Conservation (phyloP, 805 yeast genomes). For the Kodamaea restingae region DNA sequence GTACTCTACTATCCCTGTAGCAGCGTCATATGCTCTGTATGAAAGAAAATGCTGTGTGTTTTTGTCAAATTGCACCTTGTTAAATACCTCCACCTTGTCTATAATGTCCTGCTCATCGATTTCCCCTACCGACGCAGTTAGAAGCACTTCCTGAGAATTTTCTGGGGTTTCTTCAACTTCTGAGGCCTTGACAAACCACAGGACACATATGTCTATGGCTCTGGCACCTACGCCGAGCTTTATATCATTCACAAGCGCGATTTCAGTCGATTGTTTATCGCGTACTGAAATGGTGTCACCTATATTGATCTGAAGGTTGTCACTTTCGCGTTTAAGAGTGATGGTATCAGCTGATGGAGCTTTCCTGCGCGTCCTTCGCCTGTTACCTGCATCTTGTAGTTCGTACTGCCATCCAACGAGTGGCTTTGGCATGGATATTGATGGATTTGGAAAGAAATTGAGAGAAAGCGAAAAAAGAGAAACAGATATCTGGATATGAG, state of each 20-base stretch:
- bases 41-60: slow-evolving; percentile 30
- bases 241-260: slow-evolving; percentile 51
- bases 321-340: slow-evolving; percentile 23
- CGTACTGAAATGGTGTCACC: slow-evolving; percentile 52
- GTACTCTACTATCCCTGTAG: slow-evolving; percentile 26
- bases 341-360: slow-evolving; percentile 4
- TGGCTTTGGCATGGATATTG: slow-evolving; percentile 2
- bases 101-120: slow-evolving; percentile 42
- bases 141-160: slow-evolving; percentile 41
- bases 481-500: too few species aligned
- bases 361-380: slow-evolving; percentile 12
- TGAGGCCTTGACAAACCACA: slow-evolving; percentile 42
- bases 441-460: too few species aligned
- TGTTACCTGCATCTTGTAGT: slow-evolving; percentile 7
- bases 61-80: slow-evolving; percentile 30
- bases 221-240: slow-evolving; percentile 43
- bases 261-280: slow-evolving; percentile 29
- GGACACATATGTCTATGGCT: slow-evolving; percentile 45
- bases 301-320: slow-evolving; percentile 44
- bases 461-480: too few species aligned
- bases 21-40: slow-evolving; percentile 40
- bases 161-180: slow-evolving; percentile 32
- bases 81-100: slow-evolving; percentile 42
- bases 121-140: slow-evolving; percentile 49
- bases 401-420: slow-evolving; percentile 5